Percentiles rank a stretch among this genome's conserved stretches.
Conservation (phyloP, 352 stramenopile species). For the Blastocystis sp. region DNA sequence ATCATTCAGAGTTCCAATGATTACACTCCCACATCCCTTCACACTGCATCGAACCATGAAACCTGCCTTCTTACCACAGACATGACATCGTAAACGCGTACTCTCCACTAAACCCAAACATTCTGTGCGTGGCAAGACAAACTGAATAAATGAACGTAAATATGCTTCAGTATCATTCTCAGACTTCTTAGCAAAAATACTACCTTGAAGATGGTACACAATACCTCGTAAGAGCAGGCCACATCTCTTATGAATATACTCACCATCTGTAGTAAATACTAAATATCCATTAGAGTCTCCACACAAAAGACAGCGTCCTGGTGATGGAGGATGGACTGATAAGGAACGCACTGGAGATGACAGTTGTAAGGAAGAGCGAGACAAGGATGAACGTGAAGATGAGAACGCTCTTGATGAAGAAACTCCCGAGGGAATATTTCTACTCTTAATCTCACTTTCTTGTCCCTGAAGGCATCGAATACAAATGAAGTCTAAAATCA, state of each 20-base stretch:
- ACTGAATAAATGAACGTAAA: slow-evolving; percentile 32
- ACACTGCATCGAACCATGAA: slow-evolving; percentile 23
- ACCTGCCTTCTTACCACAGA: not conserved
- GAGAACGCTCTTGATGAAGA: too few relatives aligned
- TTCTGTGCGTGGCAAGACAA: not conserved
- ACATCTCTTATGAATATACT: slow-evolving; percentile 25
- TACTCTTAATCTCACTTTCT: too few relatives aligned
- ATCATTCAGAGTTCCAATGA: not conserved
- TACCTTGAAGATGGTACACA: not conserved
- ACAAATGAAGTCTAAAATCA: not conserved
- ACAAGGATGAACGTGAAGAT: too few relatives aligned
- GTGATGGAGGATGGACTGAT: not conserved
- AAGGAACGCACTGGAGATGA: not conserved
- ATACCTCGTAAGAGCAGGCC: not conserved
- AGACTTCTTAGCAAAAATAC: not conserved
- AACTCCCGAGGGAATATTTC: too few relatives aligned
- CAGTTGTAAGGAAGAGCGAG: too few relatives aligned
- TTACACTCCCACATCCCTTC: not conserved
- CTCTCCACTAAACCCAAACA: not conserved
- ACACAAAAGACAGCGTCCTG: not conserved
- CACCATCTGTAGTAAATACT: slow-evolving; percentile 7
- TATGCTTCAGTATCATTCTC: not conserved
- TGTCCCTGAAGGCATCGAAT: not conserved
- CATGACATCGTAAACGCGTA: not conserved
- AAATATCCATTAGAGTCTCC: not conserved